Conservation (phyloP, 345 rosid genomes). For the Populus alba region DNA sequence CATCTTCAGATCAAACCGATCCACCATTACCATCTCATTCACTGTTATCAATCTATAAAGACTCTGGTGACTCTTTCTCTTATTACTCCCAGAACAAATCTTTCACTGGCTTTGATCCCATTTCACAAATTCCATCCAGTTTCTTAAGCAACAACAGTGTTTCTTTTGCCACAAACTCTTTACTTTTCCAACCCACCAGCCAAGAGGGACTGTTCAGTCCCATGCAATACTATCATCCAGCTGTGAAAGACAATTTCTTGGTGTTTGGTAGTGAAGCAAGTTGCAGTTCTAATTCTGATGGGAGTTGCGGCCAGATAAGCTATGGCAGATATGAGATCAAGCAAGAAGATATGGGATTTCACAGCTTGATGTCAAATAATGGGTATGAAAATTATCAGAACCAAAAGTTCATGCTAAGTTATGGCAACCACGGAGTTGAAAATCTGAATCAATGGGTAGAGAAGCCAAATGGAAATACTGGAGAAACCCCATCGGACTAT, state of each 20-base stretch:
- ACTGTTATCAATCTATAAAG: slow-evolving; percentile 25
- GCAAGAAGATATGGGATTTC: slow-evolving; percentile 51
- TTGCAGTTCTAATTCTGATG: slow-evolving; percentile 56
- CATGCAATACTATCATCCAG: slow-evolving; percentile 33
- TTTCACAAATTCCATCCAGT: slow-evolving; percentile 19
- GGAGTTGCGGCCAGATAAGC: slow-evolving; percentile 49
- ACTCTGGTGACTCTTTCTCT: slow-evolving; percentile 10
- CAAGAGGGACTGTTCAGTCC: slow-evolving; percentile 34
- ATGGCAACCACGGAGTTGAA: slow-evolving; percentile 16
- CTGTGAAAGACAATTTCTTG: slow-evolving; percentile 40
- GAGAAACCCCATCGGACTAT: slow-evolving; percentile 36
- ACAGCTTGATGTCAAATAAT: slow-evolving; percentile 18
- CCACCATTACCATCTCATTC: slow-evolving; percentile 24
- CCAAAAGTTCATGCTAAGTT: slow-evolving; percentile 35
- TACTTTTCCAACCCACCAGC: slow-evolving; percentile 12
- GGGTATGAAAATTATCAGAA: slow-evolving; percentile 30
- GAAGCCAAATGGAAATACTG: slow-evolving; percentile 37
- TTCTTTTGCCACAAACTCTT: slow-evolving; percentile 5
- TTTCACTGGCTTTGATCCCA: slow-evolving; percentile 29
- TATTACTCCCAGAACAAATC: slow-evolving; percentile 18
- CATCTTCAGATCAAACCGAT: slow-evolving; percentile 28
- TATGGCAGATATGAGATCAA: slow-evolving; percentile 40
- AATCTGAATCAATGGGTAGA: slow-evolving; percentile 35
- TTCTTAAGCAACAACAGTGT: slow-evolving; percentile 16
- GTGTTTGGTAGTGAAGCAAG: slow-evolving; percentile 61